Evolutionary conservation across 768 basidiomycete species (phyloP), one percentile per base, ranked within the genome.

Genomic region (Clitopilus hobsonii): DNA sequence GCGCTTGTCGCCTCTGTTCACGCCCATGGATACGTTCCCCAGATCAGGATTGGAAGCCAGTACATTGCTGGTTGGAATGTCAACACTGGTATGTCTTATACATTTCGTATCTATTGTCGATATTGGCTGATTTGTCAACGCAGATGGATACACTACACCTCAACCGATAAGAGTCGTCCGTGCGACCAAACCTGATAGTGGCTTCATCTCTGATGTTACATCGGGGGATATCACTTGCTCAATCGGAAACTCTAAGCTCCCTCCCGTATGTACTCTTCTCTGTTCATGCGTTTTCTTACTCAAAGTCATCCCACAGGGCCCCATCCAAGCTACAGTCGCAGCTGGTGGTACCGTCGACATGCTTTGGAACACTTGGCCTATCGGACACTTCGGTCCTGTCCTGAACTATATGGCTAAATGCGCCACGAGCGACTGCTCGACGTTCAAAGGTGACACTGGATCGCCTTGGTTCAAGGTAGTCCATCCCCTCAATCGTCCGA

Each of bases 381-480:
- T 70, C 18, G 72, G 72, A 3, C 72, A 74, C 54, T 73, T 60
- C 45, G 72, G 71, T 7, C 72, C 72, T n/a, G 69, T 74, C 30
- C 56, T 73, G 13, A 71, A 74, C 58, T 74, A 73, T 53, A 72
- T 74, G 69, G 71, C 71, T 8, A 71, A 67, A 57, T 74, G 72
- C 60, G 61, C 68, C 16, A 60, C 68, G 5, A 61, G 62, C 14
- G 67, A 67, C 48, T 74, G 72, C 52, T 74, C 69, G 10, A 63
- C 63, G 20, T 72, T 56, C 55, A 73, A 72, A 56, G 72, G 64
- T 18, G 71, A 74, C 51, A 62, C 63, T 13, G 72, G 71, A 2
- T 63, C 71, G 5, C 71, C 71, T 16, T 74, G 71, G 72, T 71
- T 74, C 61, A 74, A 74, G 70, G 71, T 68, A 59, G 38, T 56